Base-by-base conservation (phyloP, 176 grass and related monocot species). In the Oryza coarctata region DNA sequence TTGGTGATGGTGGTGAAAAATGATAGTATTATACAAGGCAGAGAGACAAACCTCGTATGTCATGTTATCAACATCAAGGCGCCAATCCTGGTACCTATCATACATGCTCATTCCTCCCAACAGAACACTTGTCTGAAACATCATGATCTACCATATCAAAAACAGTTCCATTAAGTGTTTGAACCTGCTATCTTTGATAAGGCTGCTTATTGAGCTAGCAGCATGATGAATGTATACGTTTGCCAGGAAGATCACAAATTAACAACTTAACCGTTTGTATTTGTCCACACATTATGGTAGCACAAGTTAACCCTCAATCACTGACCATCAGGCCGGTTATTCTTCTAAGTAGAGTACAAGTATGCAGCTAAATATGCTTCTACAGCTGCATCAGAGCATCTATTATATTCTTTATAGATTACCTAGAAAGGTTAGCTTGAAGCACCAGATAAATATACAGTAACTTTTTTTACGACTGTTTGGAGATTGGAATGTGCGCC, bases 1-100 rank as follows among this genome's bases (percentile, higher is more conserved):
- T 13, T 33, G 40, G 63, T 31, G 33, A 70, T 39, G 20, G 52
- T 36, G 22, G 61, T 4, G 18, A 18, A 2, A 22, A 22, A 14
- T 3, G 22, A 82, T 43, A 4, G 0, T 41, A 44, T 13, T 50
- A 76, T 20, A 61, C 12, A 29, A n/a, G 38, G 79, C 14, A 10
- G 29, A 20, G 22, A 39, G 11, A 63, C 10, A 10, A 34, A 96
- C 97, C 93, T 99, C 97, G 1, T 99, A 99, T 77, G 93, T 92
- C 97, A 96, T 92, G 80, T 90, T 91, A 57, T 99, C 97, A 9
- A 96, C 97, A 58, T 99, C 93, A 34, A 99, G 91, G 52, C 97
- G 97, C 97, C 89, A 99, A 79, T 92, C 91, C 58, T 79, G 87
- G 76, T 96, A 89, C 52, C 80, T 79, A 43, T 99, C 97, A 71